These are phyloP conservation scores for Tieghemostelium lacteum DNA, from an alignment of 78 protist species.

Conservation along the genomic window DNA sequence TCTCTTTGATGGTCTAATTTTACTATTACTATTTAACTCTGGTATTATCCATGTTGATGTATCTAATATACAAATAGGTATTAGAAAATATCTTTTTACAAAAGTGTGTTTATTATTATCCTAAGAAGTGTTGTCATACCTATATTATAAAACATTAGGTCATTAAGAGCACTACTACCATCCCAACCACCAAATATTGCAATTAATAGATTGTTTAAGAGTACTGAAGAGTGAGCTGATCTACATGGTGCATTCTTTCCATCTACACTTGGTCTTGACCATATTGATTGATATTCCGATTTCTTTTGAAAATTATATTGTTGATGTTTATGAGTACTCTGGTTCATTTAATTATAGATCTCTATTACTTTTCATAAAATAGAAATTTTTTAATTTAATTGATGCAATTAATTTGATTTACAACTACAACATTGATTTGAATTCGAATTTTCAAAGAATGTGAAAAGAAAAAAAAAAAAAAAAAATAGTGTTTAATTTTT, in stretches of 20 bases:
- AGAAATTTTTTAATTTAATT: too few relatives aligned
- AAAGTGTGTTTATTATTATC: neutral
- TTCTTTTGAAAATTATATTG: too few relatives aligned
- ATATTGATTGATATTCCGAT: slow-evolving; percentile 8
- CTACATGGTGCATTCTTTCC: slow-evolving; percentile 8
- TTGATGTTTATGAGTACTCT: too few relatives aligned
- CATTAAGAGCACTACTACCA: neutral
- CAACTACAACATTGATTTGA: too few relatives aligned
- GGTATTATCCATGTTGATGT: slow-evolving; percentile 22
- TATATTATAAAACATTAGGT: slow-evolving; percentile 9
- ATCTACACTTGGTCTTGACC: slow-evolving; percentile 32
- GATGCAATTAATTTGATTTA: too few relatives aligned
- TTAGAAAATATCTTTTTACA: neutral
- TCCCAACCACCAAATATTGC: slow-evolving; percentile 66
- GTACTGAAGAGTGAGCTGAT: slow-evolving; percentile 57
- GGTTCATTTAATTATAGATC: too few relatives aligned
- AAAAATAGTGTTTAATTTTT: too few relatives aligned
- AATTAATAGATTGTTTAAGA: neutral
- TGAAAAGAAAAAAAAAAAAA: too few relatives aligned
- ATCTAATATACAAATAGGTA: neutral
- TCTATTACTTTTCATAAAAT: too few relatives aligned
- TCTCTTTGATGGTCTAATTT: slow-evolving; percentile 37
- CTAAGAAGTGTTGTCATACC: slow-evolving; percentile 12
- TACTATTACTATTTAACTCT: slow-evolving; percentile 2
- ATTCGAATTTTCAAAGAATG: too few relatives aligned